Evolutionary conservation across 352 stramenopile species (phyloP).

Genomic region (Blastocystis hominis): DNA sequence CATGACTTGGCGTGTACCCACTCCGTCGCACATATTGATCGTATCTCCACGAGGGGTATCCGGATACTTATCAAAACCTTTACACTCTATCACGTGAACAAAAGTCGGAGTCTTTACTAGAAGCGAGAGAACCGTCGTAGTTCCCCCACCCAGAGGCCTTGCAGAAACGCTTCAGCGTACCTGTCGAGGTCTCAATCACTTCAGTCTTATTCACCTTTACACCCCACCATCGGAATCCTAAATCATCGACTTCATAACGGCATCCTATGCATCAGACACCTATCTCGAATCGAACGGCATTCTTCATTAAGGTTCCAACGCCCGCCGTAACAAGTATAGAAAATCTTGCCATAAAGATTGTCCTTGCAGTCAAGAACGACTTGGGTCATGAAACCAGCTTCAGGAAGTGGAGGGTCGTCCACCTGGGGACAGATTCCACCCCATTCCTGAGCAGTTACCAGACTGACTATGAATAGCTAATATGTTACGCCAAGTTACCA

Average conservation of each 20-base stretch:
- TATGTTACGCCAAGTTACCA: background rate
- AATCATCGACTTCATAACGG: slow-evolving; percentile 10
- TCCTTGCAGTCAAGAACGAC: background rate
- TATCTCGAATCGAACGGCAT: background rate
- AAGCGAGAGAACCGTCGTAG: slow-evolving; percentile 21
- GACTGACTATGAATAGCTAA: slow-evolving; percentile 3
- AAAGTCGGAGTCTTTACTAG: background rate
- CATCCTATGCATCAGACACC: background rate
- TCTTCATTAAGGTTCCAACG: slow-evolving; percentile 30
- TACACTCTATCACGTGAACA: slow-evolving; percentile 3
- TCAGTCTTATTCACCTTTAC: slow-evolving; percentile 27
- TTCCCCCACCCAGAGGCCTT: slow-evolving; percentile 2
- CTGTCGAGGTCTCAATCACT: background rate
- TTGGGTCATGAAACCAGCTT: slow-evolving; percentile 18
- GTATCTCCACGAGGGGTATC: background rate
- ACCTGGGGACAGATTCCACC: background rate
- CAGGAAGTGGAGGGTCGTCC: slow-evolving; percentile 17
- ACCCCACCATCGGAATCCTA: slow-evolving; percentile 23
- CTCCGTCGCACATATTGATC: slow-evolving; percentile 2
- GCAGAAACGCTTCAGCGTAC: slow-evolving; percentile 40
- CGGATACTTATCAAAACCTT: background rate
- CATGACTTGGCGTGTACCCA: background rate
- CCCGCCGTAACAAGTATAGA: slow-evolving; percentile 30
- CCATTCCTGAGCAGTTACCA: slow-evolving; percentile 28
- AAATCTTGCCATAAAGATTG: slow-evolving; percentile 32